Evolutionary conservation across 352 stramenopile genomes (phyloP), one percentile per base, ranked within the genome.

Genomic region (Phytophthora pini): DNA sequence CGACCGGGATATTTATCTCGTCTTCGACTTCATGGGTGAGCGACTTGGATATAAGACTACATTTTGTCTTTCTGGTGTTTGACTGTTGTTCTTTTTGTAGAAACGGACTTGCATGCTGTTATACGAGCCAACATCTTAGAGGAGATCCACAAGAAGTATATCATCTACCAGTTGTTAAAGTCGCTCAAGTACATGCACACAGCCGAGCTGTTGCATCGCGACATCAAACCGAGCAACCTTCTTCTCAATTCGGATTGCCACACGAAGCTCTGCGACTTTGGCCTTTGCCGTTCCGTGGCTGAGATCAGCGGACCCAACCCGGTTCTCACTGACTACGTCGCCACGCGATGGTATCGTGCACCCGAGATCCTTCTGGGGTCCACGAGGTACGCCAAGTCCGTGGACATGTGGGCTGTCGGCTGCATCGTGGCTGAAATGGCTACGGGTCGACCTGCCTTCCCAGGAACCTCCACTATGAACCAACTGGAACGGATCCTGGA

Each of bases 191-290:
- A 97, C 76, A 95, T 99, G 82, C 97, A 99, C 78, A 96, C 87
- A 7, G 95, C 93, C 0, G 91, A 98, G 51, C 66, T 99, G 26
- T 60, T 99, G 41, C 97, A 99, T 68, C 82, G 97, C 4, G 96
- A 99, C 74, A 98, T 99, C 68, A 99, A 99, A 62, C 97, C 97
- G 3, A 97, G 86, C 67, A 99, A 99, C 65, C 68, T 99, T 26
- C 77, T 99, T 24, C 77, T 99, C 12, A 98, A 99, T 79, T 85
- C 85, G 32, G 94, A 98, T 71, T 99, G 96, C 72, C 84, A 98
- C 61, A 95, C 84, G 20, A 98, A 98, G 58, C 76, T 99, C 8
- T 99, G 95, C 66, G 97, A 99, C 69, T 99, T 99, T 73, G 97
- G 97, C 0, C 80, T 99, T 17, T 98, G 92, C 61, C 81, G 97